Percentiles rank a stretch among this genome's conserved stretches.
Conservation (phyloP, 2,329 filamentous ascomycete species). For the Fusarium virguliforme region DNA sequence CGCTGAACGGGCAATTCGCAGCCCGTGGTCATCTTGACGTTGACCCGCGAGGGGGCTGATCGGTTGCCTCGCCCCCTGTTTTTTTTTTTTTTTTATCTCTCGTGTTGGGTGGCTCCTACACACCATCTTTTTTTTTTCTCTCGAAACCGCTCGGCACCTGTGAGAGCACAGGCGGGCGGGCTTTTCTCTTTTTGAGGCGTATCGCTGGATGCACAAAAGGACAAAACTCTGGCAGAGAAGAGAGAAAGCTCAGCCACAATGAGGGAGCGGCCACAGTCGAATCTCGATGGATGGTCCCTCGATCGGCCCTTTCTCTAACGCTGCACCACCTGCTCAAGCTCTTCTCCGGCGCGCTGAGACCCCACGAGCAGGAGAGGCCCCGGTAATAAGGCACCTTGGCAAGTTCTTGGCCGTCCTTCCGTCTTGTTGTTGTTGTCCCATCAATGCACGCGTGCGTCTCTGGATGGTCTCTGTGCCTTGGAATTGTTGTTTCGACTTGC, state of each 20-base stretch:
- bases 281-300: constrained; percentile 45
- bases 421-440: background rate
- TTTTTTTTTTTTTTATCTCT: constrained; percentile 43
- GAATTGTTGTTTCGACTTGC: constrained; percentile 15
- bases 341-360: background rate
- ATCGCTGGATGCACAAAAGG: constrained; percentile 10
- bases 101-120: constrained; percentile 55
- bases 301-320: constrained; percentile 38
- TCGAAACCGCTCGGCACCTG: constrained; percentile 17
- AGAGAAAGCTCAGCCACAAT: constrained; percentile 43
- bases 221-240: constrained; percentile 4
- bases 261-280: constrained; percentile 11
- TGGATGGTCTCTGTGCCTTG: constrained; percentile 15
- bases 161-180: constrained; percentile 8
- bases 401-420: constrained; percentile 31
- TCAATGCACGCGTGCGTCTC: constrained; percentile 4
- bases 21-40: constrained; percentile 42
- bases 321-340: background rate
- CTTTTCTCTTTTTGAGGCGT: background rate
- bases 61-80: constrained; percentile 23
- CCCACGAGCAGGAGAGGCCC: constrained; percentile 16
- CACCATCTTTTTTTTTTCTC: constrained; percentile 50
- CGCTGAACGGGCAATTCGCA: constrained; percentile 19
- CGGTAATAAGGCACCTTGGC: constrained; percentile 16
- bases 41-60: constrained; percentile 30